Percentiles rank a stretch among this genome's conserved stretches.
These are phyloP conservation scores for Phaeosphaeria sp. DNA, from an alignment of 2,329 filamentous ascomycete species.

Conservation along the genomic window DNA sequence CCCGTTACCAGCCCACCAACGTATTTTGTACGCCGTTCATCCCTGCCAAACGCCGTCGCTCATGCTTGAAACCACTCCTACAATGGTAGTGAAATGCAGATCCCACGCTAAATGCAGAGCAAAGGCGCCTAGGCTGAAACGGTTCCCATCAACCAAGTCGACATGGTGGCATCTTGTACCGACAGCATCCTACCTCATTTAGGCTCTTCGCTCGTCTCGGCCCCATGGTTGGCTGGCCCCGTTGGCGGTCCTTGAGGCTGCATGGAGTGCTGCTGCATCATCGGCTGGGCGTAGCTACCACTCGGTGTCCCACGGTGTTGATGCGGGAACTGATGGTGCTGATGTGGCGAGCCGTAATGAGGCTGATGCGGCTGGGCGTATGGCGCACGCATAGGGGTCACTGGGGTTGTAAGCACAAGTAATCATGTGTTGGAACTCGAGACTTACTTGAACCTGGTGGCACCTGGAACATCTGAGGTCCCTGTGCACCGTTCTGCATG, in stretches of 20 bases:
- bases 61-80: conserved; percentile 36
- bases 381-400: conserved; percentile 48
- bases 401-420: conserved; percentile 26
- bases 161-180: not conserved
- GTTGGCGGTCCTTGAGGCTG: conserved; percentile 44
- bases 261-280: conserved; percentile 47
- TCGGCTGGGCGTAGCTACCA: conserved; percentile 49
- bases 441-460: conserved; percentile 77
- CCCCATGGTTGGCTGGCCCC: conserved; percentile 42
- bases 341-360: conserved; percentile 49
- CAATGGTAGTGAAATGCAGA: conserved; percentile 23
- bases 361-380: conserved; percentile 49
- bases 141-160: not conserved
- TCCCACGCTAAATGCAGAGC: conserved; percentile 43
- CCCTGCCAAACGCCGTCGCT: conserved; percentile 47
- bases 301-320: conserved; percentile 50
- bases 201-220: conserved; percentile 43
- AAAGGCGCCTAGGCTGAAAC: conserved; percentile 16
- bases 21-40: conserved; percentile 26
- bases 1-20: not conserved
- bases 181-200: conserved; percentile 39
- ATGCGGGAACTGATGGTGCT: conserved; percentile 49
- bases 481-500: conserved; percentile 78
- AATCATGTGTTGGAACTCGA: not conserved
- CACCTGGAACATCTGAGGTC: conserved; percentile 76